Base-by-base conservation (phyloP, 2,329 filamentous ascomycete genomes). In the Botrytis sinoallii region DNA sequence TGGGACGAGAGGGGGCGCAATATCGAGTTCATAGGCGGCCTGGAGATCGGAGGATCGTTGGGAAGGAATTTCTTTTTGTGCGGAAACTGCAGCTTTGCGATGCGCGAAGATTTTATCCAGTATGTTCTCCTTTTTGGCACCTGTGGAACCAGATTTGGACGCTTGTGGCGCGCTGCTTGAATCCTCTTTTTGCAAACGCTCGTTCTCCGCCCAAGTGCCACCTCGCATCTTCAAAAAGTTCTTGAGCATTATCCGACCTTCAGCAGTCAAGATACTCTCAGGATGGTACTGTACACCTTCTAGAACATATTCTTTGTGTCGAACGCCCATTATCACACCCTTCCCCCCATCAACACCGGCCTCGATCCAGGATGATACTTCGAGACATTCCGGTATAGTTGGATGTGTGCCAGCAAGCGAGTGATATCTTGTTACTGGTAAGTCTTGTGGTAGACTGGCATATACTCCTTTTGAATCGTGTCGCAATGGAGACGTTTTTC, bases 211-310 rank as follows among this genome's bases (percentile, higher is more conserved):
- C 96, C 96, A 99, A 66, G 94, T 98, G 38, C 96, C 96, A 32
- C 94, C 93, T 78, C 91, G 93, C 87, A 97, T 91, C 74, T 87
- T 88, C 75, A 99, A 84, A 82, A 99, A 99, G 83, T 98, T 99
- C 80, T 90, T 91, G 81, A 99, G 89, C 93, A 99, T 98, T 52
- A 88, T 84, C 52, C 95, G 91, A 5, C 97, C 96, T 74, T 96
- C 90, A 64, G 92, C 94, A 0, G 95, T 98, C 70, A 99, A 85
- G 74, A 99, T 99, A 82, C 95, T 98, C 83, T 99, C 96, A 0
- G 96, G 96, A 79, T 99, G 96, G 79, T 98, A 99, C 81, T 99
- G 96, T 25, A 99, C 96, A 59, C 95, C 96, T 82, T 99, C 96
- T n/a, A 98, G 87, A 2, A 93, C 88, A 79, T 91, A 92, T 80